These are phyloP conservation scores for Leccinum subfulvum DNA, from an alignment of 1,284 basidiomycete genomes.

Conservation along the genomic window DNA sequence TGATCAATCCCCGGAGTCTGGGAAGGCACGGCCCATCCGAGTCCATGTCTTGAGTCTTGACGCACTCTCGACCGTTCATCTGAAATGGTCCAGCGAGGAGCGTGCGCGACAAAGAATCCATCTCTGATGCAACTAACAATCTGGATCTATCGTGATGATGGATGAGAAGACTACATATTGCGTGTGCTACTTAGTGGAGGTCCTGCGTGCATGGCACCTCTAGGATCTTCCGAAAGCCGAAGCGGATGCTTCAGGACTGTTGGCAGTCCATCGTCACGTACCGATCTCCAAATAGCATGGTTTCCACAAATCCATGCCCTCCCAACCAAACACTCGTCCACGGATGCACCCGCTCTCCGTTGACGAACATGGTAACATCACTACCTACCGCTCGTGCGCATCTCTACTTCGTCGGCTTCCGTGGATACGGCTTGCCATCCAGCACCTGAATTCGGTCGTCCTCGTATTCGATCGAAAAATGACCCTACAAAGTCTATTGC, in stretches of 20 bases:
- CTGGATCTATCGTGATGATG: neutral
- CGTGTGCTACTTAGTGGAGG: neutral
- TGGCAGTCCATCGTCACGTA: neutral
- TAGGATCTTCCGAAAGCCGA: neutral
- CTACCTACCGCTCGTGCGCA: constrained; percentile 25
- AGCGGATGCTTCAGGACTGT: no score
- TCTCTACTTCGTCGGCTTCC: constrained; percentile 72
- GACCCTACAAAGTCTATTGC: constrained; percentile 44
- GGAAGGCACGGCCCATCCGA: neutral
- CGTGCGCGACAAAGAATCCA: neutral
- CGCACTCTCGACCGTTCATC: neutral
- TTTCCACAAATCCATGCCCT: neutral
- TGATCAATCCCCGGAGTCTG: no score
- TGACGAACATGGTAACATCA: neutral
- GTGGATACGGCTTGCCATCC: constrained; percentile 78
- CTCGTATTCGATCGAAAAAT: constrained; percentile 45
- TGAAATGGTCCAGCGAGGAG: neutral
- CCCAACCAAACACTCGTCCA: neutral
- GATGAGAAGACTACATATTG: neutral
- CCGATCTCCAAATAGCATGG: constrained; percentile 3
- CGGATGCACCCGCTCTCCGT: neutral
- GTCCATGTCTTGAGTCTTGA: neutral
- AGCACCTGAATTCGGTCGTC: constrained; percentile 49
- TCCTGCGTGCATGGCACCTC: neutral
- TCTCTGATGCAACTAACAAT: neutral